Conservation (phyloP, 2,329 filamentous ascomycete species). For the Penicillium sp. region DNA sequence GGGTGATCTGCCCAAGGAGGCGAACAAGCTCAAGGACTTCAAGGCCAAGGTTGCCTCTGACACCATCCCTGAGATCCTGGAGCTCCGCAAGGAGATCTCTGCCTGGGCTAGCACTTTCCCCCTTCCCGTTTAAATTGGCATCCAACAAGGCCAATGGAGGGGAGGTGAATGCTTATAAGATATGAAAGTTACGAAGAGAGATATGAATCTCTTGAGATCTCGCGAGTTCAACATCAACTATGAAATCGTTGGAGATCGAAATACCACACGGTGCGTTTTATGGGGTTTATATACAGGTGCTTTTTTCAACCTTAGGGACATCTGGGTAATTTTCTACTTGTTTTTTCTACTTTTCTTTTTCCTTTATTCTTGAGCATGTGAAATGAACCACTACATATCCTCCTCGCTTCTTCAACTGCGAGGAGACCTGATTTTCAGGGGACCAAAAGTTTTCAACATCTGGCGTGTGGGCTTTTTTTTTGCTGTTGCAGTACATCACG, state of each 20-base stretch:
- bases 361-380: constrained; percentile 18
- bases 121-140: constrained; percentile 60
- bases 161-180: constrained; percentile 6
- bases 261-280: constrained; percentile 31
- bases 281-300: constrained; percentile 40
- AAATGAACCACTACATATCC: constrained; percentile 22
- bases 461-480: constrained; percentile 19
- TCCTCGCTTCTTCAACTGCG: constrained; percentile 26
- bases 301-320: constrained; percentile 42
- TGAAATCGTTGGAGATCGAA: constrained; percentile 26
- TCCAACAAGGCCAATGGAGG: background rate
- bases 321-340: constrained; percentile 29
- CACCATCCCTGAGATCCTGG: constrained; percentile 76
- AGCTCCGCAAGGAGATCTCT: constrained; percentile 84
- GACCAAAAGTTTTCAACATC: constrained; percentile 27
- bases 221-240: constrained; percentile 41
- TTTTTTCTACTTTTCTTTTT: constrained; percentile 21
- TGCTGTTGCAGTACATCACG: constrained; percentile 16
- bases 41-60: constrained; percentile 83
- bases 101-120: constrained; percentile 88
- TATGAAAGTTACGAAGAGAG: constrained; percentile 23
- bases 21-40: constrained; percentile 99
- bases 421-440: constrained; percentile 18
- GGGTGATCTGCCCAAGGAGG: constrained; percentile 82
- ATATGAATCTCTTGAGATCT: constrained; percentile 13